These are phyloP conservation scores for Fusarium sp. DNA, from an alignment of 2,329 filamentous ascomycete genomes.

Conservation along the genomic window DNA sequence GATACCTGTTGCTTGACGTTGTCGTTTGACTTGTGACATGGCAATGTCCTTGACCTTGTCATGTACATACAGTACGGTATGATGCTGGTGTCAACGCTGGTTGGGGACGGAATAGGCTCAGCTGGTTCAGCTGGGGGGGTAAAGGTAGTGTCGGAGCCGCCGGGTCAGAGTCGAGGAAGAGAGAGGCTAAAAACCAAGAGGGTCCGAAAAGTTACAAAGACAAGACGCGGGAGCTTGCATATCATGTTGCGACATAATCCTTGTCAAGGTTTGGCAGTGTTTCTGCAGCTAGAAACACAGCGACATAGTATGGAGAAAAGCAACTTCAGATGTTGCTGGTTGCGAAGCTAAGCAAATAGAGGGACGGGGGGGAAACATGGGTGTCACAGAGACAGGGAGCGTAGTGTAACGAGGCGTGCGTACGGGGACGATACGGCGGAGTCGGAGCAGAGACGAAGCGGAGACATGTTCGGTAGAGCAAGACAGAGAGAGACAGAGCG, in stretches of 20 bases:
- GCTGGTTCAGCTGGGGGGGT: constrained; percentile 26
- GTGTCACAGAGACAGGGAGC: constrained; percentile 31
- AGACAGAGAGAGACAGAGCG: background rate
- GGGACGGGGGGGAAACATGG: constrained; percentile 33
- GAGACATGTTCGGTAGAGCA: constrained; percentile 4
- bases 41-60: constrained; percentile 25
- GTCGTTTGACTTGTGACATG: constrained; percentile 23
- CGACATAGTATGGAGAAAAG: constrained; percentile 27
- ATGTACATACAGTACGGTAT: background rate
- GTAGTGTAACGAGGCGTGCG: constrained; percentile 29
- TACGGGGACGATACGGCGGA: constrained; percentile 23
- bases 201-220: constrained; percentile 6
- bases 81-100: constrained; percentile 30
- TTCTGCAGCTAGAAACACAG: constrained; percentile 15
- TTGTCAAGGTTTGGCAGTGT: constrained; percentile 7
- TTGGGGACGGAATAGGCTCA: constrained; percentile 26
- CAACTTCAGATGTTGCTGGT: constrained; percentile 29
- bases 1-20: constrained; percentile 30
- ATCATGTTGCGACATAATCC: constrained; percentile 29
- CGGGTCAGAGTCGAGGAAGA: constrained; percentile 16
- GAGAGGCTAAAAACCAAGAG: background rate
- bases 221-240: constrained; percentile 40
- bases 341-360: constrained; percentile 24
- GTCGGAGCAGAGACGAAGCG: constrained; percentile 17
- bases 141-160: constrained; percentile 20